Conservation (phyloP, 2,329 filamentous ascomycete species). For the Knufia petricola region DNA sequence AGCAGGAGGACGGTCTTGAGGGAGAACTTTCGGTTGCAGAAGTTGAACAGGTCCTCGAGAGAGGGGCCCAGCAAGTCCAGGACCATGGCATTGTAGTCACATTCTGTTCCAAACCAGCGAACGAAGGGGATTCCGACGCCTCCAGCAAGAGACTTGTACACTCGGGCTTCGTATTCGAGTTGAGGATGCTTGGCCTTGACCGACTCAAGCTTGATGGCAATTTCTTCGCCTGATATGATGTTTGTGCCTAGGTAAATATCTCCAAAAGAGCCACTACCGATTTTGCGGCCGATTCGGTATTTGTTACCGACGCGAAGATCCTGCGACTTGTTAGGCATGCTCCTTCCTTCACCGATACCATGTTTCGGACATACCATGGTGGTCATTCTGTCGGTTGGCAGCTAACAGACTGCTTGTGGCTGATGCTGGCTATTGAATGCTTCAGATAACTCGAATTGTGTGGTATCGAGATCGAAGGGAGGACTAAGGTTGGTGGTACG, state of each 20-base stretch:
- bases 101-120: constrained; percentile 98
- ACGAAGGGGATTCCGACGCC: constrained; percentile 98
- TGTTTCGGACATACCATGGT: constrained; percentile 47
- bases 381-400: constrained; percentile 43
- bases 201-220: constrained; percentile 98
- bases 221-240: constrained; percentile 98
- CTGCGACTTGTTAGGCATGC: constrained; percentile 42
- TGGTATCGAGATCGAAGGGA: constrained; percentile 5
- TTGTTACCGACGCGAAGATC: constrained; percentile 99
- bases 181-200: constrained; percentile 99
- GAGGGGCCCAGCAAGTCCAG: constrained; percentile 91
- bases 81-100: constrained; percentile 99
- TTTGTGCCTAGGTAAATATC: constrained; percentile 99
- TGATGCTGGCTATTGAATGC: constrained; percentile 9
- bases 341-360: constrained; percentile 15
- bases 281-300: constrained; percentile 98
- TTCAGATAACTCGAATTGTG: neutral
- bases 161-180: constrained; percentile 95
- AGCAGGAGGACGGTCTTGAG: constrained; percentile 95
- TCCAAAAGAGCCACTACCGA: constrained; percentile 93
- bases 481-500: constrained; percentile 1
- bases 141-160: constrained; percentile 76
- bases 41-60: constrained; percentile 98
- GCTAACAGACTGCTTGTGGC: constrained; percentile 1
- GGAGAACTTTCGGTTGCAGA: constrained; percentile 99